Percentiles rank a stretch among this genome's conserved stretches.
Evolutionary conservation across 2,329 filamentous ascomycete genomes (phyloP).

Genomic region (Diplocarpon mali): DNA sequence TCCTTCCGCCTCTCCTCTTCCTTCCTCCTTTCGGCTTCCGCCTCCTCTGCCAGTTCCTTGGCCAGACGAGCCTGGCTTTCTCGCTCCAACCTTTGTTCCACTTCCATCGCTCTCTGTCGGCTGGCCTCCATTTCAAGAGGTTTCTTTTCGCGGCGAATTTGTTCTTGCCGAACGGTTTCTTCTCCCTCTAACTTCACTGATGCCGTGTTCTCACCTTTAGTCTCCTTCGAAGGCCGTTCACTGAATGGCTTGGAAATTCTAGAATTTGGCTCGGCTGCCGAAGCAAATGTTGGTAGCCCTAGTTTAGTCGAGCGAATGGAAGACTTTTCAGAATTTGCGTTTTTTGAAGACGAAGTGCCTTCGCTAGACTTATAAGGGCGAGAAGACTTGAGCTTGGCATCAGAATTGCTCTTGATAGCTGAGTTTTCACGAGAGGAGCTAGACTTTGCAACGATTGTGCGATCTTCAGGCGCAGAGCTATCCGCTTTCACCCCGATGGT

Average conservation of each 20-base stretch:
- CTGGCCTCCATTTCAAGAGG: constrained; percentile 2
- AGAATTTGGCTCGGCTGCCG: constrained; percentile 4
- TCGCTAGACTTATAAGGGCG: constrained; percentile 9
- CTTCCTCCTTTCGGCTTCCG: constrained; percentile 28
- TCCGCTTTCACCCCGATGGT: constrained; percentile 15
- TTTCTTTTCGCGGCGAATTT: constrained; percentile 10
- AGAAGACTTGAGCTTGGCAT: constrained; percentile 11
- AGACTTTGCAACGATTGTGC: constrained; percentile 12
- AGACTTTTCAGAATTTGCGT: constrained; percentile 8
- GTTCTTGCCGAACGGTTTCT: constrained; percentile 23
- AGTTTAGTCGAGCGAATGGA: constrained; percentile 12
- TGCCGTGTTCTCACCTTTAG: constrained; percentile 22
- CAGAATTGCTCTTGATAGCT: constrained; percentile 7
- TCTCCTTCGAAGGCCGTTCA: constrained; percentile 9
- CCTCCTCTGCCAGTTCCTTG: constrained; percentile 21
- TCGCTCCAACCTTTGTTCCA: constrained; percentile 25
- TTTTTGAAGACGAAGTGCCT: constrained; percentile 5
- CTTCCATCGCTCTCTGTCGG: constrained; percentile 23
- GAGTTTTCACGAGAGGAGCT: constrained; percentile 14
- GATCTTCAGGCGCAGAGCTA: constrained; percentile 22
- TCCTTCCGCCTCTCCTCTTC: constrained; percentile 23
- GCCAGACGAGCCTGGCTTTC: constrained; percentile 20
- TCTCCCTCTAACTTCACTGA: constrained; percentile 29
- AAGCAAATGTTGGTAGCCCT: constrained; percentile 4
- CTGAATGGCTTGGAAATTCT: constrained; percentile 10